Evolutionary conservation across 129 eudicot genomes (phyloP).

Genomic region (Pittosporum tobira): DNA sequence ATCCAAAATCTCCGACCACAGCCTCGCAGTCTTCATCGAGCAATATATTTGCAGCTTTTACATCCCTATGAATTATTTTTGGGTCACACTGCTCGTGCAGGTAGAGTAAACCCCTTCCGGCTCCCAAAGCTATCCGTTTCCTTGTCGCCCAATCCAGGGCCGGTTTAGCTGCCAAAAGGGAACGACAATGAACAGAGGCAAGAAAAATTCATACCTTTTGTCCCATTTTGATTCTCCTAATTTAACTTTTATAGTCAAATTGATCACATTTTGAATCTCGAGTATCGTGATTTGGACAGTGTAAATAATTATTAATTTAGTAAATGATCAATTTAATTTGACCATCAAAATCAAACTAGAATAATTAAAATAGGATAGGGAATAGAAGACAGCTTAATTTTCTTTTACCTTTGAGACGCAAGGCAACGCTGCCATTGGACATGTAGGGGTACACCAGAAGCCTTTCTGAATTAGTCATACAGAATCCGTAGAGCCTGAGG

Average conservation of each 20-base stretch:
- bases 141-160: conserved; percentile 87
- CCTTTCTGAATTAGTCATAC: conserved; percentile 67
- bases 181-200: not conserved
- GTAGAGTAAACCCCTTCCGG: conserved; percentile 80
- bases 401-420: conserved; percentile 80
- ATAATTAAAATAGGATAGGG: too few relatives aligned
- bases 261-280: too few relatives aligned
- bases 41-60: conserved; percentile 90
- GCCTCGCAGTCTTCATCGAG: conserved; percentile 92
- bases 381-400: not conserved
- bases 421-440: conserved; percentile 98
- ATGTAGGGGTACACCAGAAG: conserved; percentile 83
- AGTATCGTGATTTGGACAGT: too few relatives aligned
- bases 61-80: conserved; percentile 93
- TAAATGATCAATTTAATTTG: too few relatives aligned
- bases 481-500: conserved; percentile 79
- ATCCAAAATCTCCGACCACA: conserved; percentile 93
- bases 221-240: too few relatives aligned
- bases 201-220: not conserved
- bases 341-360: too few relatives aligned
- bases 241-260: too few relatives aligned
- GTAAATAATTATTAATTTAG: too few relatives aligned
- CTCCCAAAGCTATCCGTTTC: conserved; percentile 79
- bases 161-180: conserved; percentile 62
- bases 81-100: conserved; percentile 98